Evolutionary conservation across 768 basidiomycete species (phyloP).

Genomic region (Rhizopogon roseolus): DNA sequence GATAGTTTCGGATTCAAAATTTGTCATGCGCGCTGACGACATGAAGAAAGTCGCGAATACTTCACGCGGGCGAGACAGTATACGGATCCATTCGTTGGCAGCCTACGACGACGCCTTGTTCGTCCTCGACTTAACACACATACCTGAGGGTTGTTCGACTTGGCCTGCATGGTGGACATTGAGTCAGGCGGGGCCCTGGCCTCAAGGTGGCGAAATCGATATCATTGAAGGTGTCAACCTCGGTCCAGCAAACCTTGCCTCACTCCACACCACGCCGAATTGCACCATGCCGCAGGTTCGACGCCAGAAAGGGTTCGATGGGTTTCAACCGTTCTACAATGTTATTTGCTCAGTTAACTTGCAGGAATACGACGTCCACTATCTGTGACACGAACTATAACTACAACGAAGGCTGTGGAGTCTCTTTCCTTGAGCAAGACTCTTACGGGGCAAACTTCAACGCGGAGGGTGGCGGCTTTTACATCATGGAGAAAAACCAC

Average conservation of each 20-base stretch:
- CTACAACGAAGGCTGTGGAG: constrained; percentile 61
- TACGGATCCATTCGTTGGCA: constrained; percentile 44
- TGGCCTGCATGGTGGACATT: constrained; percentile 68
- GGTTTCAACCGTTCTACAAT: not conserved
- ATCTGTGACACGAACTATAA: constrained; percentile 47
- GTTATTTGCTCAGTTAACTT: not conserved
- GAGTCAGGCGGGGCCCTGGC: constrained; percentile 50
- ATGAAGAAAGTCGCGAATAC: constrained; percentile 26
- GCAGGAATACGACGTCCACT: constrained; percentile 35
- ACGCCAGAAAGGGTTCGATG: constrained; percentile 42
- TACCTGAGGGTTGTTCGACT: constrained; percentile 55
- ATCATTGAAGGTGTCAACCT: constrained; percentile 59
- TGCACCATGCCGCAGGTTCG: constrained; percentile 42
- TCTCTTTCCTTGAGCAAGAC: constrained; percentile 29
- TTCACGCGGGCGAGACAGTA: constrained; percentile 50
- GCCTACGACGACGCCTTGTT: constrained; percentile 43
- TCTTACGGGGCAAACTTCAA: constrained; percentile 51
- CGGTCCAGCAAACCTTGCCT: constrained; percentile 39
- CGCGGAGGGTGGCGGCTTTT: constrained; percentile 53
- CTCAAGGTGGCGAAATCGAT: constrained; percentile 56
- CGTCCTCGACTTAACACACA: constrained; percentile 51
- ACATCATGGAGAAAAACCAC: constrained; percentile 41
- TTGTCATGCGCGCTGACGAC: constrained; percentile 56
- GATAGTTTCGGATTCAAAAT: constrained; percentile 23
- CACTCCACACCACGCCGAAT: constrained; percentile 48